phyloP scores from a whole-genome alignment of 2,329 filamentous ascomycete genomes.

The Leptographium galeiforme region DNA sequence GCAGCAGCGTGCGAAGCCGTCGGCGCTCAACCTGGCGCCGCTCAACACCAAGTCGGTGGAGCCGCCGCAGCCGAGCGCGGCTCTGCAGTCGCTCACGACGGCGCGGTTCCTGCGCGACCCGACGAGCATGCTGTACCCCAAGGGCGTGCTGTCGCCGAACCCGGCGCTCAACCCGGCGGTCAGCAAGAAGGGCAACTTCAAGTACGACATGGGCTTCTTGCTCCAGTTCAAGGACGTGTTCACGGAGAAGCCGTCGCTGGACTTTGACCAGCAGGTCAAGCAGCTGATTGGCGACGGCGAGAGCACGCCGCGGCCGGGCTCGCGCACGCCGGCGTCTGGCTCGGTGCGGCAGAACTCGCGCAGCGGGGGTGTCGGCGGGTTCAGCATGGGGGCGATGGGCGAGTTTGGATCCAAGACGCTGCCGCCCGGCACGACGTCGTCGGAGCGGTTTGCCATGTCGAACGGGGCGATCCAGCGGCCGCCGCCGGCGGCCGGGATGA shows the following conservation, averaged over 20 bases:
- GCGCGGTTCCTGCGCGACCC: slow-evolving; percentile 77
- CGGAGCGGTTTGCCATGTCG: slow-evolving; percentile 58
- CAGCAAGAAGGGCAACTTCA: slow-evolving; percentile 69
- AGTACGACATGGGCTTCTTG: slow-evolving; percentile 91
- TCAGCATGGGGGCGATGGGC: slow-evolving; percentile 43
- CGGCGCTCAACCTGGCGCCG: slow-evolving; percentile 74
- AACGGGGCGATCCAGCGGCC: slow-evolving; percentile 36
- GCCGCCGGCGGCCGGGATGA: slow-evolving; percentile 4
- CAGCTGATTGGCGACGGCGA: slow-evolving; percentile 69
- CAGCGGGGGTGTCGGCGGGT: slow-evolving; percentile 42
- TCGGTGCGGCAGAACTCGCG: slow-evolving; percentile 34
- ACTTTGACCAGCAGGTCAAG: slow-evolving; percentile 87
- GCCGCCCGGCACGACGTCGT: slow-evolving; percentile 64
- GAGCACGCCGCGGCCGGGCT: slow-evolving; percentile 41
- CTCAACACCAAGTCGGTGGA: slow-evolving; percentile 75
- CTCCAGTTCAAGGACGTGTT: slow-evolving; percentile 94
- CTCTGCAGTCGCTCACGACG: slow-evolving; percentile 83
- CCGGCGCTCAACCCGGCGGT: slow-evolving; percentile 75
- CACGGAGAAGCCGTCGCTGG: slow-evolving; percentile 87
- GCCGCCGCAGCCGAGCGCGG: slow-evolving; percentile 83
- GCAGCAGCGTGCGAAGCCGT: slow-evolving; percentile 62
- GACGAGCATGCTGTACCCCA: slow-evolving; percentile 63
- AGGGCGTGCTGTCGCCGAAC: slow-evolving; percentile 77
- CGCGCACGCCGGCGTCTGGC: slow-evolving; percentile 41
- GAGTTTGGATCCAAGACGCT: slow-evolving; percentile 53